Percentiles rank a stretch among this genome's conserved stretches.
Conservation (phyloP, 768 basidiomycete genomes). For the Russula abietina region DNA sequence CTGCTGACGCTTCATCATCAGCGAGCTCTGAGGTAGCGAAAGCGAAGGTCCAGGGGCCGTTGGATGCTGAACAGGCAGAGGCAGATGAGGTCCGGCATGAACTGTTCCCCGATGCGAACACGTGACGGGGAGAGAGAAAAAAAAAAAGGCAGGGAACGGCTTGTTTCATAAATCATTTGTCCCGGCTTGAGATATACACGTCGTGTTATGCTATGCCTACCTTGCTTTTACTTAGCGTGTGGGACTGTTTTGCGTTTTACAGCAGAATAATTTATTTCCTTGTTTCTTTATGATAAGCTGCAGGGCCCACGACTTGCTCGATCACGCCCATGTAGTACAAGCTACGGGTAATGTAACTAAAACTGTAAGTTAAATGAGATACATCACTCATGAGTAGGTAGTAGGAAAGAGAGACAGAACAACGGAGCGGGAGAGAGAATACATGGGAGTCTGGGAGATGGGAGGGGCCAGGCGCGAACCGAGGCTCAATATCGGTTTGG, state of each 20-base stretch:
- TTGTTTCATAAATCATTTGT: not conserved
- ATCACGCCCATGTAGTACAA: too few species aligned
- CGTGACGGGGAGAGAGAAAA: not conserved
- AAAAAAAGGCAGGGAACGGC: not conserved
- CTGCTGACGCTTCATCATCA: not conserved
- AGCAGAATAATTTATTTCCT: conserved; percentile 13
- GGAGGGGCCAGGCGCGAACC: too few species aligned
- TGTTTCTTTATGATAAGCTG: not conserved
- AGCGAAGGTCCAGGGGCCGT: conserved; percentile 27
- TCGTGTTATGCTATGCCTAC: conserved; percentile 3
- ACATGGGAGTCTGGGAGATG: too few species aligned
- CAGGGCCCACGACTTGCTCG: too few species aligned
- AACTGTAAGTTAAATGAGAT: too few species aligned
- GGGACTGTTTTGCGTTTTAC: not conserved
- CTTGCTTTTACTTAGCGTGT: conserved; percentile 12
- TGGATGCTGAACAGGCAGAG: conserved; percentile 32
- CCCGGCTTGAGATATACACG: not conserved
- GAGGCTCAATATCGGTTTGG: too few species aligned
- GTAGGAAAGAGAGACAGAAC: too few species aligned
- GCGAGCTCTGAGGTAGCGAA: not conserved
- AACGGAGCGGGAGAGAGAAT: too few species aligned
- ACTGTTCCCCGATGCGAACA: conserved; percentile 32
- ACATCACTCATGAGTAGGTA: too few species aligned
- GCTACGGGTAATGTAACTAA: too few species aligned
- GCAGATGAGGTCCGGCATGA: conserved; percentile 35